These are phyloP conservation scores for Tricholoma terreum DNA, from an alignment of 768 basidiomycete genomes.

Conservation along the genomic window DNA sequence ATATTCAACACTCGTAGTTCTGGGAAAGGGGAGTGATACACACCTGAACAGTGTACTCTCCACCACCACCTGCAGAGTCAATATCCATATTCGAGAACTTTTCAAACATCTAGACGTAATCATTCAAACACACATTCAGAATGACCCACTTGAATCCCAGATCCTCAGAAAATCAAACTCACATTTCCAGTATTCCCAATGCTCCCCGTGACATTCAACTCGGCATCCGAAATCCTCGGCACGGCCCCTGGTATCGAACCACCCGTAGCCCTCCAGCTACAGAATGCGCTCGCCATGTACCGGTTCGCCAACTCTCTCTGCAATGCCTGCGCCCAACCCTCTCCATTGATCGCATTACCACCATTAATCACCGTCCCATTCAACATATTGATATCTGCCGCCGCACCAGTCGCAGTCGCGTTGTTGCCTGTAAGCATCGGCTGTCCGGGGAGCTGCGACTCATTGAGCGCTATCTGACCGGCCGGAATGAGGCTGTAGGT, in stretches of 20 bases:
- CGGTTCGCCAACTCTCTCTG: slow-evolving; percentile 79
- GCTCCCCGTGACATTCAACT: slow-evolving; percentile 69
- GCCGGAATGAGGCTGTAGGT: slow-evolving; percentile 67
- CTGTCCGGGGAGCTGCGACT: slow-evolving; percentile 71
- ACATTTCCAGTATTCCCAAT: slow-evolving; percentile 72
- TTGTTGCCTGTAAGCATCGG: slow-evolving; percentile 43
- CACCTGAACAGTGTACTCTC: slow-evolving; percentile 86
- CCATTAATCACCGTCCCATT: slow-evolving; percentile 62
- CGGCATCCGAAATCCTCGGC: slow-evolving; percentile 62
- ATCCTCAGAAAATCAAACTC: slow-evolving; percentile 25
- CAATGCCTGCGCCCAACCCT: slow-evolving; percentile 65
- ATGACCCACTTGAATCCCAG: background rate
- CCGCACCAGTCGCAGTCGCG: slow-evolving; percentile 48
- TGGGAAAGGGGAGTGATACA: slow-evolving; percentile 6
- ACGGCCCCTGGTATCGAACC: slow-evolving; percentile 74
- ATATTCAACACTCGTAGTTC: too few species aligned
- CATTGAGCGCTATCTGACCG: slow-evolving; percentile 80
- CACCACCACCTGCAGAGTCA: slow-evolving; percentile 75
- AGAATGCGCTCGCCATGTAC: slow-evolving; percentile 78
- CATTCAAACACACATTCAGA: background rate
- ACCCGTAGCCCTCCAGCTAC: slow-evolving; percentile 91
- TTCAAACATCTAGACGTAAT: slow-evolving; percentile 75
- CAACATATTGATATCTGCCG: slow-evolving; percentile 58
- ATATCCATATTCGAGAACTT: slow-evolving; percentile 81
- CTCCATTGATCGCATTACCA: slow-evolving; percentile 53